Base-by-base conservation (phyloP, 1,284 basidiomycete species). In the Marasmius oreades region DNA sequence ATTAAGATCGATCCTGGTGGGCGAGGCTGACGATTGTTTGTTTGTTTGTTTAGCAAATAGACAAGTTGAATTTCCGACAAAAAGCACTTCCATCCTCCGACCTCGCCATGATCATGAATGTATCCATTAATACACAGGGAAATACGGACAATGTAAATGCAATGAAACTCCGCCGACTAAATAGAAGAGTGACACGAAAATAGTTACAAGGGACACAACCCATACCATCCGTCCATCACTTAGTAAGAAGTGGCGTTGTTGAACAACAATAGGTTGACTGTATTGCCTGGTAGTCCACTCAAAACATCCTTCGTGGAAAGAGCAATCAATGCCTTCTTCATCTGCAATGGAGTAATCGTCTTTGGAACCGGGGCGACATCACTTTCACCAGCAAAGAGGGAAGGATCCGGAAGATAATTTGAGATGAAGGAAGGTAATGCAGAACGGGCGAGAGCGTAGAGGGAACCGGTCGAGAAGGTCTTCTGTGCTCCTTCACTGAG, bases 201-300 rank as follows among this genome's bases (percentile, higher is more conserved):
- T n/a, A n/a, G n/a, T n/a, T n/a, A 42, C 20, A 42, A n/a, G n/a
- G 20, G 39, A 7, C n/a, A 42, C n/a, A n/a, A 20, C n/a, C 39
- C 11, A n/a, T 16, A 42, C 16, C 39, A 8, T 20, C n/a, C 39
- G 5, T 5, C n/a, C 39, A 18, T n/a, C 39, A 16, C 7, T 42
- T 33, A 53, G 26, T 18, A 5, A 44, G 46, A 44, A 14, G 88
- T 92, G n/a, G 84, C 88, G 64, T 93, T 93, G 80, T 93, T 94
- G 77, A 85, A 93, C 55, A 90, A 80, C 65, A 93, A 76, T 64
- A 86, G 64, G 76, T 94, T 93, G 57, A 82, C 76, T 1, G 89
- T 88, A 23, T 80, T 74, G 4, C 62, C 61, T 1, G 84, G 83
- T 11, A 87, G 65, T 44, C 77, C 75, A 1, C 64, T 60, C 22